Evolutionary conservation across 805 yeast species (phyloP), one percentile per base, ranked within the genome.

Genomic region (Vanderwaltozyma polyspora): DNA sequence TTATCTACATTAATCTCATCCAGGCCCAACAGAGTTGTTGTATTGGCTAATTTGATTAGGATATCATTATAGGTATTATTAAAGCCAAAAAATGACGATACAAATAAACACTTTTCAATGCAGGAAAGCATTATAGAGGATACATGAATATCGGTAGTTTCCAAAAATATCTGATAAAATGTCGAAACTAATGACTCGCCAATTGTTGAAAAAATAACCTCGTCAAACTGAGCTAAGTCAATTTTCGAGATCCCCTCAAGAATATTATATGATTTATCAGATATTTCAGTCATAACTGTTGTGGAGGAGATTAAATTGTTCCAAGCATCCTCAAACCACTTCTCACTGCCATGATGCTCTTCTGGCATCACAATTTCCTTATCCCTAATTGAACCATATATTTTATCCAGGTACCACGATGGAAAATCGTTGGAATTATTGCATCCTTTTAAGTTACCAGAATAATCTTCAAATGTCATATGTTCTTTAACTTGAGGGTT

Each of bases 301-400:
- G 65, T 59, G 1, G 60, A 54, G 15, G 61, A 60, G 28, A 82
- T 70, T 40, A 81, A 55, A 38, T 79, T 76, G 44, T 78, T 77
- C 94, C 94, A 82, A 13, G 74, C 65, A 49, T 82, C 89, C 51
- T 87, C 96, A 57, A 87, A 89, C 77, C 94, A 80, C 52, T 81
- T 85, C 15, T 85, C 82, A 9, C 86, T 83, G 12, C 89, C 91
- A 52, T 85, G 93, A 47, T 89, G 96, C 50, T 91, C 98, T 49
- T 91, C 97, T 0, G 98, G 97, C 87, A 93, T 83, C 32, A 91
- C 84, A 42, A 91, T 91, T 57, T 91, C 99, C 34, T 80, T 72
- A 36, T 79, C 83, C 40, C 74, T 70, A 36, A 91, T 87, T 1
- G 94, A 80, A 18, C 70, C 62, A 57, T 82, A 91, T 18, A 89